These are phyloP conservation scores for Penicillium sp. DNA, from an alignment of 2,329 filamentous ascomycete genomes.

Conservation along the genomic window DNA sequence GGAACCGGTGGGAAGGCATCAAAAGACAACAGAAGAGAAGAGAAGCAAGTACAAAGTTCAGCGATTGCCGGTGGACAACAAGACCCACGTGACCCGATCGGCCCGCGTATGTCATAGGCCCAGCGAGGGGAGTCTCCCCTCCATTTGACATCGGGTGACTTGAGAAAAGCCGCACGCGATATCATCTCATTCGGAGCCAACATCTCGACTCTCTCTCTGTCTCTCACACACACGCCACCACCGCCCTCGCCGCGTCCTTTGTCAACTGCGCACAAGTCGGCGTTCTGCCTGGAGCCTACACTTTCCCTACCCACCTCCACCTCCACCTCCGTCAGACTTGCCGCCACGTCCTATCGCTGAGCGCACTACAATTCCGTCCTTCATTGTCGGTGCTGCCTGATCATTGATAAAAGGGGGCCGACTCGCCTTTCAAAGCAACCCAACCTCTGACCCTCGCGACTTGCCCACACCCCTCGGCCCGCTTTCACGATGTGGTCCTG, in stretches of 20 bases:
- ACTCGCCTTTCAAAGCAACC: no score
- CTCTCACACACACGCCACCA: not conserved
- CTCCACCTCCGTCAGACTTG: slow-evolving; percentile 24
- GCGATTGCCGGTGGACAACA: no score
- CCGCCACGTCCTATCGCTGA: slow-evolving; percentile 16
- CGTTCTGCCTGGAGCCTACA: slow-evolving; percentile 1
- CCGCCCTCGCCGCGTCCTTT: not conserved
- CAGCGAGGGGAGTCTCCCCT: slow-evolving; percentile 37
- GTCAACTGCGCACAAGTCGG: not conserved
- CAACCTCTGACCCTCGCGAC: not conserved
- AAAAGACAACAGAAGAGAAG: not conserved
- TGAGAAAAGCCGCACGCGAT: slow-evolving; percentile 2
- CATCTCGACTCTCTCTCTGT: not conserved
- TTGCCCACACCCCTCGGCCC: not conserved
- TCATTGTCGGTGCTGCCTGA: slow-evolving; percentile 15
- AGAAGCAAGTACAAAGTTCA: no score
- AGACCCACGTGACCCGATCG: slow-evolving; percentile 40
- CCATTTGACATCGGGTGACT: slow-evolving; percentile 24
- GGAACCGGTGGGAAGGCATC: not conserved
- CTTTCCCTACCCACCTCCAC: slow-evolving; percentile 3
- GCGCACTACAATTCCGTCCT: slow-evolving; percentile 12
- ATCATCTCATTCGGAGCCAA: not conserved
- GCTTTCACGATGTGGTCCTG: slow-evolving; percentile 71
- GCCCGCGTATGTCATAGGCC: slow-evolving; percentile 43
- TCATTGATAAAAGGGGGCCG: not conserved